Evolutionary conservation across 202 grass and related monocot genomes (phyloP).

Genomic region (Eragrostis tef): DNA sequence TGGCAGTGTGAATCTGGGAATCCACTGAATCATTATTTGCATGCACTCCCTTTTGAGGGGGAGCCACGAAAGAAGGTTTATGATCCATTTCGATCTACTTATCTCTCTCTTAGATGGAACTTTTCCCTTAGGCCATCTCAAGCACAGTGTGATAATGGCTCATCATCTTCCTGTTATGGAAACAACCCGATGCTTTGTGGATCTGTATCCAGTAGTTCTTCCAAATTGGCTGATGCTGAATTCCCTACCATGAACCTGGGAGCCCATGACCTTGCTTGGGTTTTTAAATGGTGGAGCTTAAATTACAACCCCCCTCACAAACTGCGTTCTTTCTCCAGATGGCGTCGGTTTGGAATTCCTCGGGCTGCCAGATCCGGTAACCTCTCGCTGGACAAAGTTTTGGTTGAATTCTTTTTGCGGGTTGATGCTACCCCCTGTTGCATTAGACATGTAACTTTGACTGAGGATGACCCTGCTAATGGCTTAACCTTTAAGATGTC

Average conservation of each 20-base stretch:
- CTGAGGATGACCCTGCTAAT: conserved; percentile 86
- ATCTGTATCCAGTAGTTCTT: conserved; percentile 54
- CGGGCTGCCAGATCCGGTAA: conserved; percentile 90
- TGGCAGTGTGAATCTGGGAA: conserved; percentile 98
- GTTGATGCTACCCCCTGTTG: conserved; percentile 84
- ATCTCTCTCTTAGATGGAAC: conserved; percentile 92
- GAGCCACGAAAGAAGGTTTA: conserved; percentile 84
- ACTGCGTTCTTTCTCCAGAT: conserved; percentile 93
- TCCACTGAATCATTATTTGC: conserved; percentile 93
- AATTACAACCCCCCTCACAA: conserved; percentile 96
- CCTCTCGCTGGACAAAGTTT: conserved; percentile 96
- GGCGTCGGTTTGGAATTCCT: conserved; percentile 88
- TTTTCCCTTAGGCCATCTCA: conserved; percentile 82
- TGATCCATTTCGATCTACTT: conserved; percentile 97
- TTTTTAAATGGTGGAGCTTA: conserved; percentile 93
- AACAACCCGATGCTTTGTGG: conserved; percentile 49
- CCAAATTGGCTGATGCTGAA: conserved; percentile 60
- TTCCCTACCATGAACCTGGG: conserved; percentile 86
- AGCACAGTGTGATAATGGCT: conserved; percentile 52
- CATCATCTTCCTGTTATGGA: conserved; percentile 60
- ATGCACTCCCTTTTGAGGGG: conserved; percentile 90
- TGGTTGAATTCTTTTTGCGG: conserved; percentile 96
- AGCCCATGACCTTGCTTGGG: conserved; percentile 96
- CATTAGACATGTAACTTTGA: conserved; percentile 80
- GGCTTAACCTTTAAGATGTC: conserved; percentile 92